A percentile compares a stretch with the other conserved stretches of the same genome.
These are phyloP conservation scores for Mycena floridula DNA, from an alignment of 768 basidiomycete genomes.

Conservation along the genomic window DNA sequence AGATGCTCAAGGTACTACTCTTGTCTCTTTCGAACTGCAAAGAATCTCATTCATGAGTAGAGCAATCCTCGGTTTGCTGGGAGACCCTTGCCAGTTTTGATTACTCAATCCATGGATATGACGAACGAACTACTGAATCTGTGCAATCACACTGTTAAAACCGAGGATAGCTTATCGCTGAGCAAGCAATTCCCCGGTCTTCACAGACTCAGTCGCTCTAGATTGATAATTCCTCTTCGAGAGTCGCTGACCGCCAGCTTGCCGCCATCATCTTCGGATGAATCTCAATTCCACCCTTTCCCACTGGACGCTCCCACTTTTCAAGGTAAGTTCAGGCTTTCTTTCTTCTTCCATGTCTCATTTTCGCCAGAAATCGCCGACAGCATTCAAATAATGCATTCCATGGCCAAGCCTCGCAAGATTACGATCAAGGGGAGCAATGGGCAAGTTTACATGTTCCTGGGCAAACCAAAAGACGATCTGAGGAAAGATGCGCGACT, in stretches of 20 bases:
- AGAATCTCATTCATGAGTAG: constrained; percentile 21
- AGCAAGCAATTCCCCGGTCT: constrained; percentile 54
- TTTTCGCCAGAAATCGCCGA: constrained; percentile 55
- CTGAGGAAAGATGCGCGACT: constrained; percentile 93
- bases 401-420: constrained; percentile 87
- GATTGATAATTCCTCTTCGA: constrained; percentile 85
- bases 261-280: constrained; percentile 63
- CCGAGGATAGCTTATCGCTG: constrained; percentile 38
- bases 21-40: not conserved
- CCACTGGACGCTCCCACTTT: constrained; percentile 73
- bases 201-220: constrained; percentile 48
- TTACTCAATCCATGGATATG: constrained; percentile 53
- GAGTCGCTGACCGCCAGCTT: constrained; percentile 85
- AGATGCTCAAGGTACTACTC: constrained; percentile 48
- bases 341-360: constrained; percentile 13
- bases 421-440: constrained; percentile 80
- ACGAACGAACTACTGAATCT: constrained; percentile 64
- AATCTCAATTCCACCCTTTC: constrained; percentile 75
- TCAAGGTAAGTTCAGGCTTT: too few relatives aligned
- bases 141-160: constrained; percentile 47
- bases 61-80: constrained; percentile 35
- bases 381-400: constrained; percentile 86
- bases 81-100: constrained; percentile 40
- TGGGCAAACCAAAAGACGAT: constrained; percentile 97
- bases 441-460: constrained; percentile 81